Evolutionary conservation across 306 rosid genomes (phyloP), one percentile per base, ranked within the genome.

Genomic region (Prunus mume): DNA sequence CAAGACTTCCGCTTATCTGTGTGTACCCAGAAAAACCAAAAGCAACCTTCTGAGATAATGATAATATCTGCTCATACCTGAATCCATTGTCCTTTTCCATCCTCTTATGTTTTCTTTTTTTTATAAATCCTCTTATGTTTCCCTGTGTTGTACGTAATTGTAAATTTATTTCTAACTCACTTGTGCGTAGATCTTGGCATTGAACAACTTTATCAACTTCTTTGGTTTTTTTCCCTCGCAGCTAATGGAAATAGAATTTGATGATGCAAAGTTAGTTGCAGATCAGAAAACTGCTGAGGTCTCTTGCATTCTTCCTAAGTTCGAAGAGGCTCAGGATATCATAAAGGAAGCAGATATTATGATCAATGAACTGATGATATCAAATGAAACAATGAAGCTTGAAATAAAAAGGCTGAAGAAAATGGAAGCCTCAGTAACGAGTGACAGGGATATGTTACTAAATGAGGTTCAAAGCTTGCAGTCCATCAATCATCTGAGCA

Each of bases 271-370:
- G 84, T 78, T 85, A 12, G 75, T 82, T 82, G 88, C 92, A 60
- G 83, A 83, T 69, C 92, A 95, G 80, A 92, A 89, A 83, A 82
- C 90, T 56, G 89, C 89, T 58, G 96, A 92, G 81, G 90, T 83
- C 15, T 81, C 82, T 55, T 89, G 97, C 83, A 82, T 95, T 85
- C 88, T 89, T 76, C 87, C 86, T 57, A 95, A 95, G 84, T 90
- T 92, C 83, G 92, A 89, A 82, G 97, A 90, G 78, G 96, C 97
- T 65, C 97, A 90, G 82, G 89, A 88, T 68, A 86, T 86, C 24
- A 86, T 85, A 73, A 83, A 81, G 71, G 95, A 92, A 89, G 93
- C 97, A 69, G 96, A 95, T 85, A 76, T 89, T 73, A 85, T 88
- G 90, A 84, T 95, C 71, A 92, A 95, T 71, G 90, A 80, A 67